Evolutionary conservation across 1,139 yeast species (phyloP), one percentile per base, ranked within the genome.

Genomic region (Scheffersomyces lignicola): DNA sequence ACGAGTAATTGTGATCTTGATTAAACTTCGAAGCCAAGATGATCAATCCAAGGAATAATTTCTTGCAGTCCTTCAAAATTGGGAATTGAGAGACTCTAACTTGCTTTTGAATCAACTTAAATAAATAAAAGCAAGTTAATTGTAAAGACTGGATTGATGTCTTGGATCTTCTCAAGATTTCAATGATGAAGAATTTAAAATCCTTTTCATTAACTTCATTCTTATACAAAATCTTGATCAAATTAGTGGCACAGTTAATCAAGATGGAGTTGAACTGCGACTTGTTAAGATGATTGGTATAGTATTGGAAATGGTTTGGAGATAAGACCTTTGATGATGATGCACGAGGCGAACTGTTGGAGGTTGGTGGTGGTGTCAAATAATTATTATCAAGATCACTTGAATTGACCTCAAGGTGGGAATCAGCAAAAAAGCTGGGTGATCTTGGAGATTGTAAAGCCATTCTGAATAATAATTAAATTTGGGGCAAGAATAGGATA

Each of bases 1-100:
- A 72, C 15, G 84, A 69, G 56, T 77, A 84, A 52, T 82, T 83
- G 38, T 80, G 76, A 58, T 86, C 95, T 54, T 81, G 88, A 42
- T 76, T 69, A 54, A 80, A 84, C 54, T 86, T 86, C 36, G 83
- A 76, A 2, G 92, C 81, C 32, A 85, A 62, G 38, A 85, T 82
- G 35, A 85, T 56, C 48, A 84, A 70, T 3, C 83, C 77, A 42
- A 86, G 66, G 45, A 86, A 80, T 30, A 80, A 69, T 43, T 84
- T 76, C 48, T 84, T 77, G 6, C 88, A 83, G 50, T 86, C 81
- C 14, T 44, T 42, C 18, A 26, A 26, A 26, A 26, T 26, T 20
- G 65, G 52, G 16, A 54, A 41, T 13, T 38, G 35, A 30, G 29
- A 40, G 24, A 18, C 15, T 2, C 39, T 32, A 18, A 29, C 37